Conservation (phyloP, 257 asterid genomes). For the Solanum gandarillasii region DNA sequence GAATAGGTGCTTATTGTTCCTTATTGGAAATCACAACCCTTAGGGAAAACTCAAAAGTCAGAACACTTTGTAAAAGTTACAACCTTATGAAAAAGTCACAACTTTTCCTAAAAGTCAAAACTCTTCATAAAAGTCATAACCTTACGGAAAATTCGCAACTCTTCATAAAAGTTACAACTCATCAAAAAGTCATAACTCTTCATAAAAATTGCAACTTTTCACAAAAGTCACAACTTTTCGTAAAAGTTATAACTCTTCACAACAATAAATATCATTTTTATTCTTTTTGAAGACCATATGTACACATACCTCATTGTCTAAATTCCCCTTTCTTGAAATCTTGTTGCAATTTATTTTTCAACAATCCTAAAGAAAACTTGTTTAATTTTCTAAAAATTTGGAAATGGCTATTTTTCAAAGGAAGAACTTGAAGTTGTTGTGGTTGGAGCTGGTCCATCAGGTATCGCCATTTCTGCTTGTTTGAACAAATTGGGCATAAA, state of each 20-base stretch:
- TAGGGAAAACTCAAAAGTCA: no score
- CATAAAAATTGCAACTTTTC: no score
- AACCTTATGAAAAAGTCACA: background rate
- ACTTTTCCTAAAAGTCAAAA: background rate
- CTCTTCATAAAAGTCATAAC: background rate
- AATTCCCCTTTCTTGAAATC: background rate
- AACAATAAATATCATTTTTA: background rate
- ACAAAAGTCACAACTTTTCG: no score
- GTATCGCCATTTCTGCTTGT: slow-evolving; percentile 43
- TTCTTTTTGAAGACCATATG: background rate
- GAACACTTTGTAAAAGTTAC: background rate
- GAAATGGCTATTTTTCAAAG: background rate
- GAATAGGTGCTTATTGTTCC: background rate
- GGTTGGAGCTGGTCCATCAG: slow-evolving; percentile 54
- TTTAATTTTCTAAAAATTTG: background rate
- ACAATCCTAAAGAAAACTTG: background rate
- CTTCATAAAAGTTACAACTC: no score
- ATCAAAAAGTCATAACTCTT: background rate
- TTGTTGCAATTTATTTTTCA: background rate
- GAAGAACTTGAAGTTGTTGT: slow-evolving; percentile 21
- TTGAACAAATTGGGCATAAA: slow-evolving; percentile 23
- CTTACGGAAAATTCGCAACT: no score
- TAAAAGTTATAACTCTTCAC: background rate
- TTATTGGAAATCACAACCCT: background rate
- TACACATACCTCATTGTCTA: background rate